These are phyloP conservation scores for Chlorella sp. DNA, from an alignment of 139 green algal species.

Conservation along the genomic window DNA sequence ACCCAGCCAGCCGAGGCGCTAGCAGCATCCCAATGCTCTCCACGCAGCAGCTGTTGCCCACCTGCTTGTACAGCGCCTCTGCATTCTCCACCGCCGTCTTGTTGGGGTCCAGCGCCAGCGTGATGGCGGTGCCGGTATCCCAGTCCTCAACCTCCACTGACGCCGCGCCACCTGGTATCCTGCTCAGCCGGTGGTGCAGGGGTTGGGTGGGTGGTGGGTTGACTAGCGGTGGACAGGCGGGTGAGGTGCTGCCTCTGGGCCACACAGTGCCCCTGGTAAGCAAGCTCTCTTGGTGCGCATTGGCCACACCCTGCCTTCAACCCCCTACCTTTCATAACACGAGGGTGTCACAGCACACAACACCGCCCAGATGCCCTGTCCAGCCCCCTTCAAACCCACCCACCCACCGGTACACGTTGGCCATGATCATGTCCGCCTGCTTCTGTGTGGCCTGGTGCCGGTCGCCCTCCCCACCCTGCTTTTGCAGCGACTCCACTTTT, in stretches of 20 bases:
- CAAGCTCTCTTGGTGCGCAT: too few species aligned
- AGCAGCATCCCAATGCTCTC: not conserved
- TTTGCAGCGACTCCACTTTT: slow-evolving; percentile 35
- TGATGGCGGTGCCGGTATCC: slow-evolving; percentile 68
- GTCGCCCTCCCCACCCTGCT: slow-evolving; percentile 23
- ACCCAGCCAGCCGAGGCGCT: too few species aligned
- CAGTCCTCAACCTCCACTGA: slow-evolving; percentile 78
- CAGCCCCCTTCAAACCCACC: not conserved
- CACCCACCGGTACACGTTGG: slow-evolving; percentile 75
- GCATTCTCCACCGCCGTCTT: slow-evolving; percentile 48
- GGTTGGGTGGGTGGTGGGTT: not conserved
- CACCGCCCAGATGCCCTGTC: not conserved
- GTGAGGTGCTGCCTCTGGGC: too few species aligned
- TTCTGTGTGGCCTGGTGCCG: slow-evolving; percentile 57
- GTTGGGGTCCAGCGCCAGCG: slow-evolving; percentile 61
- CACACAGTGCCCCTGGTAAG: too few species aligned
- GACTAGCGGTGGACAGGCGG: too few species aligned
- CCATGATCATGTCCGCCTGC: slow-evolving; percentile 80
- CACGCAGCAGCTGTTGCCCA: not conserved
- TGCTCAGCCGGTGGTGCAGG: not conserved
- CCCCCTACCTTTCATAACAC: not conserved
- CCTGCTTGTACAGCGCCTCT: slow-evolving; percentile 69
- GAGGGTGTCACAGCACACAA: not conserved
- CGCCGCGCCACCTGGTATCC: slow-evolving; percentile 27
- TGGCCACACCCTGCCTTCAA: not conserved